Conservation (phyloP, 768 basidiomycete genomes). For the Tremella yokohamensis region DNA sequence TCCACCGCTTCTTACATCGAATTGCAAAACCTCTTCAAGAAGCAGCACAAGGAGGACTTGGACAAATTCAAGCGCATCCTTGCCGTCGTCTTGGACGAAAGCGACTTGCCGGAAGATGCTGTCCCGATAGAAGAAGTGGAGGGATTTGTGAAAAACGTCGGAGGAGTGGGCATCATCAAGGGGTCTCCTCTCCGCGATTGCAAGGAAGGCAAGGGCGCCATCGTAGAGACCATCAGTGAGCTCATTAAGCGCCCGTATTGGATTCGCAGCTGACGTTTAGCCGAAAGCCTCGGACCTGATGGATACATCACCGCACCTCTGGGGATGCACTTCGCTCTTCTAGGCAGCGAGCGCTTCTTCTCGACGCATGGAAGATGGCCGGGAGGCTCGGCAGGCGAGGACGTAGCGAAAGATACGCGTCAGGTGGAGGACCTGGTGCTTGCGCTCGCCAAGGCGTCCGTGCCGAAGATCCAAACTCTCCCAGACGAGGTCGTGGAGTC, state of each 20-base stretch:
- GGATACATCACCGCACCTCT: slow-evolving; percentile 3
- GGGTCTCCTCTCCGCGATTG: slow-evolving; percentile 47
- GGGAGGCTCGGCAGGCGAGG: slow-evolving; percentile 24
- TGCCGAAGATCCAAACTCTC: not conserved
- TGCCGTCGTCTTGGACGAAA: slow-evolving; percentile 21
- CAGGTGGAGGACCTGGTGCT: slow-evolving; percentile 22
- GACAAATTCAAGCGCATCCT: slow-evolving; percentile 34
- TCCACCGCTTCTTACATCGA: slow-evolving; percentile 77
- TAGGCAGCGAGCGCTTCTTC: slow-evolving; percentile 47
- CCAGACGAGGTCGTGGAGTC: slow-evolving; percentile 37
- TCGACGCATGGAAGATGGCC: slow-evolving; percentile 44
- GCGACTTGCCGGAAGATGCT: slow-evolving; percentile 40
- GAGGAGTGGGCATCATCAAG: slow-evolving; percentile 48
- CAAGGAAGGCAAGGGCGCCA: slow-evolving; percentile 22
- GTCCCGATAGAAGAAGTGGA: slow-evolving; percentile 48
- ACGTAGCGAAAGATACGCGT: slow-evolving; percentile 23
- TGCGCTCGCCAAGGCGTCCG: not conserved
- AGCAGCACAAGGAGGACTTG: slow-evolving; percentile 57
- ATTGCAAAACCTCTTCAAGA: slow-evolving; percentile 79
- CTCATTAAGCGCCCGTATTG: slow-evolving; percentile 2
- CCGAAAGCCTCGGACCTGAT: not conserved
- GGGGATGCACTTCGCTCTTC: slow-evolving; percentile 48
- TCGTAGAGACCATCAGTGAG: slow-evolving; percentile 45
- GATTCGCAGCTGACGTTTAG: slow-evolving; percentile 3
- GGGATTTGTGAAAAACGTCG: slow-evolving; percentile 53